Percentiles rank a stretch among this genome's conserved stretches.
Conservation (phyloP, 805 yeast genomes). For the Zygosaccharomyces bisporus region DNA sequence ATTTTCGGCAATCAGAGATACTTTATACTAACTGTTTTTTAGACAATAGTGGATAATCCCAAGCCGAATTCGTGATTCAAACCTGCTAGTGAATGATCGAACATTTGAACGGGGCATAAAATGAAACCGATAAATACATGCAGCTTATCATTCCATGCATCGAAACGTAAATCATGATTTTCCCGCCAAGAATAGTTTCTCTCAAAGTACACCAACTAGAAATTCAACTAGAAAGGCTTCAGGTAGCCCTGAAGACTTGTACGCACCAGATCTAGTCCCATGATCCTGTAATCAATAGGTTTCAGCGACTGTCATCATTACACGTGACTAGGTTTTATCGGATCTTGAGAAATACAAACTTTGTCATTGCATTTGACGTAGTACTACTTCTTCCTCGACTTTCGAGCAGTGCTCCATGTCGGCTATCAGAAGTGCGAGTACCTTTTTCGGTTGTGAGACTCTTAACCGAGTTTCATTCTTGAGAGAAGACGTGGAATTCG, state of each 20-base stretch:
- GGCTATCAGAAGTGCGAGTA: slow-evolving; percentile 10
- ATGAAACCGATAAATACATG: neutral
- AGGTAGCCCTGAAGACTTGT: too few species aligned
- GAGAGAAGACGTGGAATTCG: slow-evolving; percentile 48
- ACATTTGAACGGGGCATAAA: too few species aligned
- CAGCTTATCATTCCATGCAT: neutral
- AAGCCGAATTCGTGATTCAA: too few species aligned
- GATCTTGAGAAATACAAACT: neutral
- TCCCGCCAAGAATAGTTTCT: neutral
- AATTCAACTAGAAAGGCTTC: neutral
- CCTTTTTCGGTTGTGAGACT: slow-evolving; percentile 45
- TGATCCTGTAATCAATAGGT: neutral
- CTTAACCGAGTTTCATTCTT: slow-evolving; percentile 57
- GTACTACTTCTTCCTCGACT: neutral
- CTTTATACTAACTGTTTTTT: too few species aligned
- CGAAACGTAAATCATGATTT: slow-evolving; percentile 4
- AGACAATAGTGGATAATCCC: too few species aligned
- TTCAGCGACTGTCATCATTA: neutral
- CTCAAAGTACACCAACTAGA: neutral
- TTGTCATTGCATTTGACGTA: neutral
- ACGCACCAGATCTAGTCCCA: neutral
- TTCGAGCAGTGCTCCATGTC: neutral
- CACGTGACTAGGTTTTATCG: neutral
- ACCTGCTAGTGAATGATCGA: too few species aligned
- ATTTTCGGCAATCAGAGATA: too few species aligned